Evolutionary conservation across 108 stramenopile species (phyloP), one percentile per base, ranked within the genome.

Genomic region (Epithemia pelagica): DNA sequence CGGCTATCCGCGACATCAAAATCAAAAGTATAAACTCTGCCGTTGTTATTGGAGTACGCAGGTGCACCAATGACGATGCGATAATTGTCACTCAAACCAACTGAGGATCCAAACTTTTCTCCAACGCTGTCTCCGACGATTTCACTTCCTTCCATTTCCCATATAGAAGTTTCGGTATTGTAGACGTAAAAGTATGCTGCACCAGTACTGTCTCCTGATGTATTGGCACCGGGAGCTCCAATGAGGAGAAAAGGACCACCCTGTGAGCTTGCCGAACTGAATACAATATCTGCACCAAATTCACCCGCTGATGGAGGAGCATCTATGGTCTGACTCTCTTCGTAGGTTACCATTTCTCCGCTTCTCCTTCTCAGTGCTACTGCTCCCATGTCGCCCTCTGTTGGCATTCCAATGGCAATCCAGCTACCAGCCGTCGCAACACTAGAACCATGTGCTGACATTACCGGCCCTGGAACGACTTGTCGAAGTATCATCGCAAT

Each of bases 31-130:
- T 58, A 58, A 27, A 58, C 56, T 18, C 56, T 7, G 7, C 56
- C 56, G 52, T 52, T 52, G 21, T 7, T n/a, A 46, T 46, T 15
- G 37, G 10, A 5, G 37, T 46, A 46, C 56, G 21, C 21, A 8
- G 56, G 56, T 26, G 56, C 56, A 19, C 56, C 56, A n/a, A 58
- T n/a, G 56, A 27, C 56, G 21, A n/a, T 21, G 25, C 56, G 22
- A 21, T 58, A 58, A n/a, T 26, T 27, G 26, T 58, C 56, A n/a
- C 56, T 58, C 25, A 27, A 26, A 26, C 25, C 56, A 58, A 58
- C 56, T n/a, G 56, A 23, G 21, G 7, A 23, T 5, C 56, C 56
- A n/a, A 58, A 58, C 8, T 58, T 8, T 27, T 58, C 56, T 5
- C 21, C 8, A 21, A 27, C 21, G 15, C 37, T 46, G 15, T 15